phyloP scores from a whole-genome alignment of 2,329 filamentous ascomycete genomes.

The Coniochaeta sp. region DNA sequence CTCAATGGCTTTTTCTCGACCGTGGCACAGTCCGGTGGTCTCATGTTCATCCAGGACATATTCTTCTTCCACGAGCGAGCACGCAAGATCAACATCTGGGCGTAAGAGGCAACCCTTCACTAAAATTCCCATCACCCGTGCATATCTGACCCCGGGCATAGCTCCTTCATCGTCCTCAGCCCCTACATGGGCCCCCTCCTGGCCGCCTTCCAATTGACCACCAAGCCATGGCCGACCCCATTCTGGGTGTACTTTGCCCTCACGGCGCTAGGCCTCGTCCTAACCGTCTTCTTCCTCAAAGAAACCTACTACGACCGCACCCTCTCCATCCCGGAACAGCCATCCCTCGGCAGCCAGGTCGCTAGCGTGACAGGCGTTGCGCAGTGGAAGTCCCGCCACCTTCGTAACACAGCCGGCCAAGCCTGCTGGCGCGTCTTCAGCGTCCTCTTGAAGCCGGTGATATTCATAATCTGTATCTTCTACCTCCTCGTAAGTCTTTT shows the following conservation, averaged over 20 bases:
- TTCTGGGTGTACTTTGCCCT: conserved; percentile 40
- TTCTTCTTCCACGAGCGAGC: conserved; percentile 53
- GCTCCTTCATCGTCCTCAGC: conserved; percentile 28
- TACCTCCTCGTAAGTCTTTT: conserved; percentile 23
- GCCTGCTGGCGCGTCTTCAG: conserved; percentile 28
- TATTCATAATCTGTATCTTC: conserved; percentile 27
- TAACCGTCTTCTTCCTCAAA: conserved; percentile 32
- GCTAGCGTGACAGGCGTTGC: conserved; percentile 20
- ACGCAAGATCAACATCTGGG: conserved; percentile 41
- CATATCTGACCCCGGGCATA: conserved; percentile 7
- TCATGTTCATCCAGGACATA: conserved; percentile 49
- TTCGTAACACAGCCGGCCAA: conserved; percentile 30
- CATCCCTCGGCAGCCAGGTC: conserved; percentile 20
- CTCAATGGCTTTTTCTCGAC: conserved; percentile 41
- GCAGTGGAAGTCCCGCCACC: conserved; percentile 25
- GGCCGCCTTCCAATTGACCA: conserved; percentile 39
- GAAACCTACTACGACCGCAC: conserved; percentile 43
- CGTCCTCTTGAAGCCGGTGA: conserved; percentile 29
- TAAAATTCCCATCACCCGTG: conserved; percentile 3
- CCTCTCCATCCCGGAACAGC: conserved; percentile 26
- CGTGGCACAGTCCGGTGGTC: conserved; percentile 32
- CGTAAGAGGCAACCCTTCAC: conserved; percentile 19
- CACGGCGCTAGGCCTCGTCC: conserved; percentile 25
- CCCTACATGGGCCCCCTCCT: conserved; percentile 38
- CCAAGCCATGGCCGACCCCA: conserved; percentile 33